Conservation (phyloP, 2,329 filamentous ascomycete species). For the Alternaria gansuensis region DNA sequence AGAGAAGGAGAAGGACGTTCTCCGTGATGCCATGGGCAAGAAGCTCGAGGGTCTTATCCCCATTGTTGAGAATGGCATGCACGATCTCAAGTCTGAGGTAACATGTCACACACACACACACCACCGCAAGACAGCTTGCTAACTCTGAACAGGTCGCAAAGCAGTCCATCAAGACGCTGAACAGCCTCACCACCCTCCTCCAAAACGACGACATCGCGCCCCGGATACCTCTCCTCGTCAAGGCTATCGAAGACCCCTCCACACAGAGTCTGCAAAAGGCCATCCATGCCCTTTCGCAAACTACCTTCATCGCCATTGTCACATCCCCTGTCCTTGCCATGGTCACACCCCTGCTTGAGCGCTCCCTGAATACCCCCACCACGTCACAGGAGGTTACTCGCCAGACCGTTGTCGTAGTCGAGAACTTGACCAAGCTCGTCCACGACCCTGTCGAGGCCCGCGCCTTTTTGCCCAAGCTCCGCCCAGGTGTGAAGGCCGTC, state of each 20-base stretch:
- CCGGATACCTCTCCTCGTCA: conserved; percentile 88
- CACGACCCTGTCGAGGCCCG: conserved; percentile 95
- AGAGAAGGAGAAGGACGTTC: conserved; percentile 84
- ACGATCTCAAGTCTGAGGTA: conserved; percentile 86
- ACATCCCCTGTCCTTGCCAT: conserved; percentile 95
- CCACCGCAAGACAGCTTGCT: conserved; percentile 16
- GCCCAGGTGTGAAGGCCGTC: conserved; percentile 91
- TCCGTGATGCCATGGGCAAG: conserved; percentile 89
- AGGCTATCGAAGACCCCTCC: conserved; percentile 94
- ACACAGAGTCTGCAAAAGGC: conserved; percentile 90
- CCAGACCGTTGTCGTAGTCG: conserved; percentile 94
- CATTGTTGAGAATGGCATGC: conserved; percentile 90
- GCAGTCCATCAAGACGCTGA: conserved; percentile 92
- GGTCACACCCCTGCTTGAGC: conserved; percentile 91
- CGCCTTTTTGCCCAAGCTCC: conserved; percentile 92
- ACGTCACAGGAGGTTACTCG: conserved; percentile 94
- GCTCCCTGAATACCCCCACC: conserved; percentile 87
- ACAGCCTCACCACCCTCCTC: conserved; percentile 83
- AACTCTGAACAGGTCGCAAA: conserved; percentile 65
- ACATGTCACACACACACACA: conserved; percentile 52
- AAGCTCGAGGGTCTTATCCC: conserved; percentile 88
- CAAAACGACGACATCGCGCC: conserved; percentile 97
- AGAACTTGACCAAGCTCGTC: conserved; percentile 97
- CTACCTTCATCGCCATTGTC: conserved; percentile 97
- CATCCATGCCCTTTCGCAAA: conserved; percentile 95